Evolutionary conservation across 1,284 basidiomycete genomes (phyloP), one percentile per base, ranked within the genome.

Genomic region (Rhodofomes roseus): DNA sequence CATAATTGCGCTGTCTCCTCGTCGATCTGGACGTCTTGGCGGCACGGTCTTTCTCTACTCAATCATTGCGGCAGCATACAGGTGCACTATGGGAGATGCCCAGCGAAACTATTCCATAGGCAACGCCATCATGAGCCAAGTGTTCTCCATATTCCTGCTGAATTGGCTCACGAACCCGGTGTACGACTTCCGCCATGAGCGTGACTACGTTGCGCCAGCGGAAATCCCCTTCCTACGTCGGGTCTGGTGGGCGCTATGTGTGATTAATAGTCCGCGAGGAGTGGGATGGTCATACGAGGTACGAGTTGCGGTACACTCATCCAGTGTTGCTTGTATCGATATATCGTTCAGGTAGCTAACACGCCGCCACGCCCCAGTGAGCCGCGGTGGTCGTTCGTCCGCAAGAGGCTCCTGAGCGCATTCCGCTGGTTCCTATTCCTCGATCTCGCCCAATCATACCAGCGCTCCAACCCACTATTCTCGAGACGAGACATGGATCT

Each of bases 381-480:
- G 14, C 16, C 57, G 14, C 27, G 40, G 18, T 50, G 60, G 53
- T 1, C 25, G 36, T 56, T 62, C 25, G 48, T 54, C 20, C 36
- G 57, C 7, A 29, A 39, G 51, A 56, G 36, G 27, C 41, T 57
- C 3, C 54, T 59, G 20, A 44, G 51, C 22, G 53, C 43, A 6
- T 34, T 57, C 52, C 44, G 57, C 3, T 61, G 54, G 54, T 37
- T 60, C 22, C 37, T 61, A 36, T 53, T 62, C 20, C 23, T 62
- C 40, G 64, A 67, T 54, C 14, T 63, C 29, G 50, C 60, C 11
- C 60, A 61, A 40, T 41, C 62, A 2, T 63, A 62, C 44, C 43
- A 62, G n/a, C 57, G 60, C 31, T 44, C 46, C 4, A 57, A 65
- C 46, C 58, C 41, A 2, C 58, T 63, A 0, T 66, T 64, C 57